A percentile compares a stretch with the other conserved stretches of the same genome.
phyloP scores from a whole-genome alignment of 208 protist genomes.

The Trypanosoma rangeli region DNA sequence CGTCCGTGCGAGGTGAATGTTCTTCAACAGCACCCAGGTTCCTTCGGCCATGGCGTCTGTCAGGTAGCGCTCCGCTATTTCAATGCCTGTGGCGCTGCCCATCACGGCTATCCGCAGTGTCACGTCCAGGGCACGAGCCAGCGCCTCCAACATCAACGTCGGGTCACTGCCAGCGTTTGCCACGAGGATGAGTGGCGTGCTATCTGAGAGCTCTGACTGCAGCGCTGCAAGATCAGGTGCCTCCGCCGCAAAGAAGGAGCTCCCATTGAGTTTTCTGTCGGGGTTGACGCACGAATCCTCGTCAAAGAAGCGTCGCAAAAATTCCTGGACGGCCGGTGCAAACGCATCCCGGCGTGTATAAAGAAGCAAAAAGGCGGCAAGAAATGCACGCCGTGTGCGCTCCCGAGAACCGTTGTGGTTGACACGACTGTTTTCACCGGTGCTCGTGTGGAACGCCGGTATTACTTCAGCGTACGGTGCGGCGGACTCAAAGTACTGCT shows the following conservation, averaged over 20 bases:
- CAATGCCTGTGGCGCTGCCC: constrained; percentile 94
- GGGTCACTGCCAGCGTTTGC: constrained; percentile 95
- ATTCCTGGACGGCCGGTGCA: constrained; percentile 46
- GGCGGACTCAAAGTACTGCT: constrained; percentile 45
- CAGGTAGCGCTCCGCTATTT: constrained; percentile 92
- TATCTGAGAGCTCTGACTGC: constrained; percentile 53
- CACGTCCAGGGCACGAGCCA: constrained; percentile 63
- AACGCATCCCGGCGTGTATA: constrained; percentile 81
- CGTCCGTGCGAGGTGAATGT: constrained; percentile 96
- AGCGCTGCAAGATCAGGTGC: constrained; percentile 52
- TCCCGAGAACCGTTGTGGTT: neutral
- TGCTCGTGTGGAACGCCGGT: constrained; percentile 48
- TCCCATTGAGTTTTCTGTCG: neutral
- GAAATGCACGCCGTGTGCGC: constrained; percentile 49
- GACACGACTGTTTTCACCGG: constrained; percentile 4
- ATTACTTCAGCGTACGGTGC: constrained; percentile 40
- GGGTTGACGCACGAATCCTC: constrained; percentile 9
- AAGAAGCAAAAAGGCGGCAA: constrained; percentile 66
- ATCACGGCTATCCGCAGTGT: constrained; percentile 91
- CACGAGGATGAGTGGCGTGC: constrained; percentile 86
- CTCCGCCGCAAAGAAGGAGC: constrained; percentile 52
- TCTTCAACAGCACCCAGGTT: constrained; percentile 98
- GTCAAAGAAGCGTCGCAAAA: constrained; percentile 75
- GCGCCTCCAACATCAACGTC: constrained; percentile 85
- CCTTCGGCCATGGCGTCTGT: constrained; percentile 72